Evolutionary conservation across 768 basidiomycete genomes (phyloP).

Genomic region (Xerocomellus intermedius): DNA sequence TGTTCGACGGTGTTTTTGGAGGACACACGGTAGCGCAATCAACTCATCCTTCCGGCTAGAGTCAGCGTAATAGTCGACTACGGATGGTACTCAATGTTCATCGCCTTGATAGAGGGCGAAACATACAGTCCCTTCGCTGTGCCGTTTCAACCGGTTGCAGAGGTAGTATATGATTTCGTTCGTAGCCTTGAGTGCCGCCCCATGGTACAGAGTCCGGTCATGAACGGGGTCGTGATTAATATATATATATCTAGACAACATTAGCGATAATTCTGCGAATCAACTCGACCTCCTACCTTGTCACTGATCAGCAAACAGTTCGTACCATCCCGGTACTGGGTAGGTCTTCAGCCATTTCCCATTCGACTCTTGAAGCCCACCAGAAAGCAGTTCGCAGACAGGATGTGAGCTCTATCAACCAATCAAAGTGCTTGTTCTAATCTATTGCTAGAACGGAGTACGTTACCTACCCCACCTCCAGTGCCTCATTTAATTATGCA

Average conservation of each 20-base stretch:
- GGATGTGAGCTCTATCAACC: constrained; percentile 27
- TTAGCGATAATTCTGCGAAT: neutral
- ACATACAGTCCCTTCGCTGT: constrained; percentile 22
- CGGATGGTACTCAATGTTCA: constrained; percentile 25
- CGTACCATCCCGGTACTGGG: constrained; percentile 51
- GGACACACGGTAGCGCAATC: too few species aligned
- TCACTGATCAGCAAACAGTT: constrained; percentile 50
- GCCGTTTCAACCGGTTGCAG: constrained; percentile 18
- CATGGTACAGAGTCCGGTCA: constrained; percentile 35
- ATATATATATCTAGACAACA: constrained; percentile 35
- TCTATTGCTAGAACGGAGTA: constrained; percentile 42
- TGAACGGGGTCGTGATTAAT: constrained; percentile 29
- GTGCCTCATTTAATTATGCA: neutral
- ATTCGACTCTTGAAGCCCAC: constrained; percentile 21
- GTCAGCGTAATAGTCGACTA: constrained; percentile 60
- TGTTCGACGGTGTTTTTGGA: too few species aligned
- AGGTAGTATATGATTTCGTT: constrained; percentile 27
- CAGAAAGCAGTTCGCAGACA: constrained; percentile 33
- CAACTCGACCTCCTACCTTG: constrained; percentile 22
- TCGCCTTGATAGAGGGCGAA: neutral
- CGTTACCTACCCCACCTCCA: constrained; percentile 9
- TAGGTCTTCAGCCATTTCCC: constrained; percentile 23
- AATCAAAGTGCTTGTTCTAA: constrained; percentile 19
- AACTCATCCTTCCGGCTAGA: constrained; percentile 32
- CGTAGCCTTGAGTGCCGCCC: constrained; percentile 26